Conservation (phyloP, 441 rosid genomes). For the Croton setiger region DNA sequence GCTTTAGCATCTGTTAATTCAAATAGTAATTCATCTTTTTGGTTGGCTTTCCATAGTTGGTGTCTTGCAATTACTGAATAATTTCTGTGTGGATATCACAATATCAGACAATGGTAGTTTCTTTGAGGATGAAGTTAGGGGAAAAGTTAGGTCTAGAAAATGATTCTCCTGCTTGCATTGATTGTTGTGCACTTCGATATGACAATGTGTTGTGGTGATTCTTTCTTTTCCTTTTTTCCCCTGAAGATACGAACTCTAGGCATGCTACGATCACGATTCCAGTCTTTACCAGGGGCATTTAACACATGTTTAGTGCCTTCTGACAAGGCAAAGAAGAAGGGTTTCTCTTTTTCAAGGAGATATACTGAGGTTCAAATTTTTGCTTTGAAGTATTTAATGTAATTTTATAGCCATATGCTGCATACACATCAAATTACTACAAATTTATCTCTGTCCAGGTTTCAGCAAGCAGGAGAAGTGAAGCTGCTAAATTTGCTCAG, state of each 20-base stretch:
- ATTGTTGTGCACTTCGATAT: background rate
- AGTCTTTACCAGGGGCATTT: slow-evolving; percentile 93
- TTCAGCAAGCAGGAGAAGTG: slow-evolving; percentile 89
- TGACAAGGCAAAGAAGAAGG: slow-evolving; percentile 70
- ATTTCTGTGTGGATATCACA: background rate
- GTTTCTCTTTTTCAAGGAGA: slow-evolving; percentile 82
- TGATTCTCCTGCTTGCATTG: background rate
- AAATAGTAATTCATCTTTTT: background rate
- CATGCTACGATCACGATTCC: slow-evolving; percentile 97
- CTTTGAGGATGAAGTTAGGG: background rate
- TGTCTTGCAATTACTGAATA: background rate
- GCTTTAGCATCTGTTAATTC: background rate
- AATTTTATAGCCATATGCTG: background rate
- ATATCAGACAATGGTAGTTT: background rate
- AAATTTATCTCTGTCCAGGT: slow-evolving; percentile 47
- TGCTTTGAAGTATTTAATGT: background rate
- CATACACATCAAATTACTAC: slow-evolving; percentile 11
- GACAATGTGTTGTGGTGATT: slow-evolving; percentile 1
- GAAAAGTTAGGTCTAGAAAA: background rate
- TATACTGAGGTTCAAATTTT: slow-evolving; percentile 66
- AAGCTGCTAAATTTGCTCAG: slow-evolving; percentile 99
- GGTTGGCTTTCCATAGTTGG: slow-evolving; percentile 4
- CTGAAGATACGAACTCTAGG: slow-evolving; percentile 88
- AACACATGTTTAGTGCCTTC: slow-evolving; percentile 89
- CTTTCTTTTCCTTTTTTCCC: slow-evolving; percentile 7